These are phyloP conservation scores for Albugo laibachii DNA, from an alignment of 352 stramenopile genomes.

Conservation along the genomic window DNA sequence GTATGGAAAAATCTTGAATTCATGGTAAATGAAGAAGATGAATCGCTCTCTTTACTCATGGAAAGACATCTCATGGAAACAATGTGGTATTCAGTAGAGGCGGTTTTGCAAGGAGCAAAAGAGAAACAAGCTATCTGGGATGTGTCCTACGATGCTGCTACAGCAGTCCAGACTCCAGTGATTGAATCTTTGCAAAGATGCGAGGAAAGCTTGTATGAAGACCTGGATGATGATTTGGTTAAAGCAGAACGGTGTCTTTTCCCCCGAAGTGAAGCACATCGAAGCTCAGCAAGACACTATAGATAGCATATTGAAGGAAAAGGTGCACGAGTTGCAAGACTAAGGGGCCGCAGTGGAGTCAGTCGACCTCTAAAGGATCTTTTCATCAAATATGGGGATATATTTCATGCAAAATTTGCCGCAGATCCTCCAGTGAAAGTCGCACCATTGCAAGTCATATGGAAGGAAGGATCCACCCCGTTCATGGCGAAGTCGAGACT, in stretches of 20 bases:
- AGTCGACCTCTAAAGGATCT: background rate
- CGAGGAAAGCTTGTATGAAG: background rate
- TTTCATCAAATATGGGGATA: no score
- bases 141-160: background rate
- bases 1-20: no score
- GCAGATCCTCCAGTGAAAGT: background rate
- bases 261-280: background rate
- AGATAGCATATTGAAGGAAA: background rate
- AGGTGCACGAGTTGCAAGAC: background rate
- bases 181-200: background rate
- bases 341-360: background rate
- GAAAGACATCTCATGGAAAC: background rate
- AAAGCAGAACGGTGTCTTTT: background rate
- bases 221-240: background rate
- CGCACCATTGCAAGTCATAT: background rate
- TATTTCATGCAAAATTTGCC: background rate
- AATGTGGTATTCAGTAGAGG: background rate
- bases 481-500: background rate
- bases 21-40: no score
- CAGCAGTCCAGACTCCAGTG: background rate
- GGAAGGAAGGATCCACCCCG: background rate
- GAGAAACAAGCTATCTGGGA: background rate
- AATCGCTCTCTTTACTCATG: background rate
- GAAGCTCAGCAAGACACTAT: background rate
- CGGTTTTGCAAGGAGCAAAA: no score